Evolutionary conservation across 495 filamentous ascomycete genomes (phyloP).

Genomic region (Aspergillus wentii): DNA sequence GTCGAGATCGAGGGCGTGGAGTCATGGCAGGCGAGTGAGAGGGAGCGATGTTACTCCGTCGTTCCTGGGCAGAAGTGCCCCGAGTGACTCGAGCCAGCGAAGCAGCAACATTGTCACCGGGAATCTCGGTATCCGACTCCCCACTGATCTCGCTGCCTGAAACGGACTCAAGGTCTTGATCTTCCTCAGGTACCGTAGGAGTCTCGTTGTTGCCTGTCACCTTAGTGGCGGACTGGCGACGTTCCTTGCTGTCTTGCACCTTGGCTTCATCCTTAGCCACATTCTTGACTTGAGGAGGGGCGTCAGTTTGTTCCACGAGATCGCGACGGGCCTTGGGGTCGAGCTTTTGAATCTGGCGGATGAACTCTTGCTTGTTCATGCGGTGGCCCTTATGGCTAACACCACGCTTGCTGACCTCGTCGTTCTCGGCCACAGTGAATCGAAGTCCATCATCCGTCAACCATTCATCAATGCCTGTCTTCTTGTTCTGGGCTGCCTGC

Average conservation of each 20-base stretch:
- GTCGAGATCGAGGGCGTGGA: conserved; percentile 28
- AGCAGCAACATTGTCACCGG: conserved; percentile 41
- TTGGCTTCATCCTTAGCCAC: conserved; percentile 43
- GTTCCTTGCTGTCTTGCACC: conserved; percentile 23
- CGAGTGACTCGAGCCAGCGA: conserved; percentile 39
- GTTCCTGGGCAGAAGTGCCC: conserved; percentile 44
- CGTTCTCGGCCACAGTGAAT: conserved; percentile 65
- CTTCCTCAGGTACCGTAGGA: too few relatives aligned
- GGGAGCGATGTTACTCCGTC: conserved; percentile 36
- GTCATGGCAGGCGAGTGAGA: conserved; percentile 10
- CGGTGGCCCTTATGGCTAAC: conserved; percentile 54
- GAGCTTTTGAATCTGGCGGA: conserved; percentile 73
- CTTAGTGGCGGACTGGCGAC: conserved; percentile 18
- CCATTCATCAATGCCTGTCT: conserved; percentile 32
- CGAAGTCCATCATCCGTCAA: conserved; percentile 74
- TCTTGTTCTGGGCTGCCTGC: conserved; percentile 26
- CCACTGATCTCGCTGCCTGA: conserved; percentile 26
- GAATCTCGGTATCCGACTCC: conserved; percentile 24
- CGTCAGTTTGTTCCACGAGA: conserved; percentile 63
- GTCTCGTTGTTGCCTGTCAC: conserved; percentile 10
- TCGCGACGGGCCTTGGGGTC: conserved; percentile 72
- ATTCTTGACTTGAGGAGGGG: conserved; percentile 54
- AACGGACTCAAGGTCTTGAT: too few relatives aligned
- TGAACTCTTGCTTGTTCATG: conserved; percentile 90
- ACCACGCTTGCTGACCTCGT: conserved; percentile 24